Base-by-base conservation (phyloP, 257 asterid species). In the Eucommia ulmoides region DNA sequence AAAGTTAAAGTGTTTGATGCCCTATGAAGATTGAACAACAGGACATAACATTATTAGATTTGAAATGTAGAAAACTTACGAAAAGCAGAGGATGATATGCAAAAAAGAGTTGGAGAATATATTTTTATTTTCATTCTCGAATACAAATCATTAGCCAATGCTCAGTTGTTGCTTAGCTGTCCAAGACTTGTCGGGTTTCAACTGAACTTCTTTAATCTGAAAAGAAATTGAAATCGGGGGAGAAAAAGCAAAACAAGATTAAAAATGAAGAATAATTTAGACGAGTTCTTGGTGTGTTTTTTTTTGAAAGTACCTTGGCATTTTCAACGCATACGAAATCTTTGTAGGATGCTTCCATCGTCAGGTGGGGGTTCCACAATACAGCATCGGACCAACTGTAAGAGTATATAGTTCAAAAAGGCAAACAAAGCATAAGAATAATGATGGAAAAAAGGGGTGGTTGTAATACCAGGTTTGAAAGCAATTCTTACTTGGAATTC, bases 281-380 rank as follows among this genome's bases (percentile, higher is more conserved):
- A n/a, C n/a, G n/a, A n/a, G n/a, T n/a, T n/a, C n/a, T n/a, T n/a
- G n/a, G n/a, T n/a, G n/a, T n/a, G n/a, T n/a, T n/a, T n/a, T n/a
- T n/a, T n/a, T n/a, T n/a, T n/a, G n/a, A n/a, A n/a, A n/a, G n/a
- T 78, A 86, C 99, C 93, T 86, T 81, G 67, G 96, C 99, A 72
- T 91, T 86, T 65, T 91, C 99, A 8, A 91, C 94, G 20, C 96
- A 91, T 47, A 86, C 96, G 67, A 91, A 91, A 65, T 86, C 79
- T 73, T 86, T 86, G 52, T 86, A 91, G 56, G 89, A 74, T n/a
- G 91, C 58, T 56, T 83, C 89, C 93, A 91, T 86, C 0, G 92
- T 83, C 53, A 83, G 73, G 72, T 91, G 73, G 6, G 96, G 99
- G 60, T 91, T 91, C 99, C 99, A 91, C 51, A 91, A 62, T 54